Base-by-base conservation (phyloP, 345 rosid species). In the Carallia pectinifolia region DNA sequence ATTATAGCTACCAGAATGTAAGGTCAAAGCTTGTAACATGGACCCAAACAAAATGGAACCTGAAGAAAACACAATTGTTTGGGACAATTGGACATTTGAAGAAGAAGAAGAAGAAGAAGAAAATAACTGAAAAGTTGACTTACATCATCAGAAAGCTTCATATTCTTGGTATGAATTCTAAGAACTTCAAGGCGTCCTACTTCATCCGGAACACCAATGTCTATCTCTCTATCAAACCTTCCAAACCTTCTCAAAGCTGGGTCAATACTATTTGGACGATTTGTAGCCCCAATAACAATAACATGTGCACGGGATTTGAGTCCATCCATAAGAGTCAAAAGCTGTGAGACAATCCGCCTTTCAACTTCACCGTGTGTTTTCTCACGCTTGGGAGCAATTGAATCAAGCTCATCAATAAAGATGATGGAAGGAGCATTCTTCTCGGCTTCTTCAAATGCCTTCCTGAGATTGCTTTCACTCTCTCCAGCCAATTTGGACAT, bases 401-500 rank as follows among this genome's bases (percentile, higher is more conserved):
- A 88, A 73, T 86, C 93, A 2, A 88, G 0, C 81, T 86, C 90
- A 74, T 86, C 93, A 44, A 86, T 88, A 75, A 88, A 86, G 62
- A 88, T 85, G 64, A 88, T 88, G n/a, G 87, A 81, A 59, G 85
- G 87, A 9, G 85, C 85, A 69, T 84, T 84, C 81, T 81, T 81
- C 71, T 86, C 88, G 40, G 89, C 89, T 68, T 86, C 89, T 77
- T 89, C 90, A 58, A 89, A 89, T 7, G 93, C 90, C 80, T 86
- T 86, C 84, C 90, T 79, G 4, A 86, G 84, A 68, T 86, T 89
- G 71, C 88, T 86, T 65, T 86, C 89, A 82, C 93, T 89, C 82
- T 89, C 90, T 61, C 91, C 93, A 71, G 89, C 93, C 75, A 89
- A 74, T 65, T 86, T 86, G 8, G 90, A 89, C 93, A 89, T 89